Evolutionary conservation across 306 rosid species (phyloP), one percentile per base, ranked within the genome.

Genomic region (Ochetophila trinervis): DNA sequence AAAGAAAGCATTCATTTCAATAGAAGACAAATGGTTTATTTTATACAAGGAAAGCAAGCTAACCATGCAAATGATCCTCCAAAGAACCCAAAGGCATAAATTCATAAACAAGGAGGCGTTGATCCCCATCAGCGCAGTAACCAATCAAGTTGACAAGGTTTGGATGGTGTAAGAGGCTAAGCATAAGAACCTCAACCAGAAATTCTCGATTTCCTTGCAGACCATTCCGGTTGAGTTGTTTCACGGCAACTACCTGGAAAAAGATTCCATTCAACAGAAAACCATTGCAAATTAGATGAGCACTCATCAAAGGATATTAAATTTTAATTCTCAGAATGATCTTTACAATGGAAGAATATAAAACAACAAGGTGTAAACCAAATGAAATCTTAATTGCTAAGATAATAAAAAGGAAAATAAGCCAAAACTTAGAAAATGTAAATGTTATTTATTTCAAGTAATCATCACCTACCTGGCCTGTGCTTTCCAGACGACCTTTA

Each of bases 51-150:
- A 82, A 67, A 51, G 73, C 20, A 60, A 75, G 62, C 92, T 74
- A 78, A 94, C 99, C 99, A 22, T 94, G 99, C 72, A 94, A 82
- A 80, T 94, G 99, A 80, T 94, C 99, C 89, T 94, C 99, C 90
- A 94, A 78, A 66, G 99, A 94, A 23, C 99, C 99, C 94, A 94
- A 65, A n/a, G 99, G 99, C 99, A 94, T 90, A 72, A 83, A 88
- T 61, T 91, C 95, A 30, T 91, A 86, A 63, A 91, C 97, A 65
- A 91, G 91, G 21, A 91, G 87, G 50, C 97, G 81, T 52, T 88
- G 91, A 57, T 91, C 88, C 50, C 95, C 89, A 47, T 88, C 91
- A 16, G 88, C 91, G 64, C 97, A 94, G 74, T 94, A 94, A 61
- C 99, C 99, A 21, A 94, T 94, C 68, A 94, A 84, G 80, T 88